A percentile compares a stretch with the other conserved stretches of the same genome.
These are phyloP conservation scores for Aspergillus haitiensis DNA, from an alignment of 495 filamentous ascomycete genomes.

Conservation along the genomic window DNA sequence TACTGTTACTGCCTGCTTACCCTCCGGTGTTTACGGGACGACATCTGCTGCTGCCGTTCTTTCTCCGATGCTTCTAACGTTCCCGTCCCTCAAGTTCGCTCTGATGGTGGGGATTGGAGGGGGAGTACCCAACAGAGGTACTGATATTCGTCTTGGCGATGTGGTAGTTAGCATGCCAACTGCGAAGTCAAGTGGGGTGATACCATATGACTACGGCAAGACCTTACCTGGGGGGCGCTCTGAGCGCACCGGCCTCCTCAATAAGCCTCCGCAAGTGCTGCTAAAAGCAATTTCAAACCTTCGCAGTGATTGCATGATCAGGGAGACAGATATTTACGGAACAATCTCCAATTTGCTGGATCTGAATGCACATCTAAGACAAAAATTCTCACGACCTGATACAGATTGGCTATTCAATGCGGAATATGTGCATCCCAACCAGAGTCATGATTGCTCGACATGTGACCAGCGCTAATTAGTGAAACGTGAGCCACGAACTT, in stretches of 20 bases:
- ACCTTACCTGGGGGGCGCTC: slow-evolving; percentile 27
- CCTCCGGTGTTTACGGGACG: slow-evolving; percentile 29
- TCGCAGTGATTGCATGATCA: too few species aligned
- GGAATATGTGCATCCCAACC: too few species aligned
- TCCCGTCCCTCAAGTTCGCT: slow-evolving; percentile 25
- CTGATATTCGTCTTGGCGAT: slow-evolving; percentile 38
- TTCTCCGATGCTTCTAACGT: slow-evolving; percentile 27
- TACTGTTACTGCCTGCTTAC: slow-evolving; percentile 37
- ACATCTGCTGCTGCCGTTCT: slow-evolving; percentile 28
- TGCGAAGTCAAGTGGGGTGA: slow-evolving; percentile 24
- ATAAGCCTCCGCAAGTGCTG: slow-evolving; percentile 34
- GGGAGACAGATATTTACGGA: too few species aligned
- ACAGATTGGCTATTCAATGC: too few species aligned
- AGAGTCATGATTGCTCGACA: not conserved
- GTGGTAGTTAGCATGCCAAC: slow-evolving; percentile 25
- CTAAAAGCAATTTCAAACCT: slow-evolving; percentile 16
- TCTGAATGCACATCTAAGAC: too few species aligned
- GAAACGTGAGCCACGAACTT: not conserved
- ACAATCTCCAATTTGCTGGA: too few species aligned
- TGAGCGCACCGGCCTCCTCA: slow-evolving; percentile 35
- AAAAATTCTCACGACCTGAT: too few species aligned
- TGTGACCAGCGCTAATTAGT: not conserved
- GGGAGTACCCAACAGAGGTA: slow-evolving; percentile 27
- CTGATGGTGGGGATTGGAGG: slow-evolving; percentile 42
- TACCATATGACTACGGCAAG: slow-evolving; percentile 46